These are phyloP conservation scores for Zygotorulaspora danielsina DNA, from an alignment of 805 yeast species.

Conservation along the genomic window DNA sequence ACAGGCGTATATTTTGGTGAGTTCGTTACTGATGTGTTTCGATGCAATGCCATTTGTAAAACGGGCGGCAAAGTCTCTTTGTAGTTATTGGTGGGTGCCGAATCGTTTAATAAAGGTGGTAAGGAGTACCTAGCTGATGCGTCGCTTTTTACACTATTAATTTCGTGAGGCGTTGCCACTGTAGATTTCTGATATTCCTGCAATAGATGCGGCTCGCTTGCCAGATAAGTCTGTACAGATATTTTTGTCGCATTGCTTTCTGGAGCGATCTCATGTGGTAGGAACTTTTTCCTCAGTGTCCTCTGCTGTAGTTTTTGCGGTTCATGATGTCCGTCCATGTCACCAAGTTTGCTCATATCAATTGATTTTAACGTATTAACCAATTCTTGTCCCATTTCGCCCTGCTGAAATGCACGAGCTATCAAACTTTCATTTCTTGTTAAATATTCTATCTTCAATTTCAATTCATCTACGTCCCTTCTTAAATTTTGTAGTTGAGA, in stretches of 20 bases:
- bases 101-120: slow-evolving; percentile 41
- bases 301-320: slow-evolving; percentile 12
- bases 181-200: slow-evolving; percentile 32
- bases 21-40: slow-evolving; percentile 24
- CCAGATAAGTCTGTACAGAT: slow-evolving; percentile 42
- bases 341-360: slow-evolving; percentile 11
- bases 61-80: slow-evolving; percentile 40
- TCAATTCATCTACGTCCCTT: slow-evolving; percentile 79
- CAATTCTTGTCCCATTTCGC: slow-evolving; percentile 23
- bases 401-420: slow-evolving; percentile 52
- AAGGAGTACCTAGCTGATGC: slow-evolving; percentile 5
- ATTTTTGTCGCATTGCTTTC: slow-evolving; percentile 15
- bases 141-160: slow-evolving; percentile 6
- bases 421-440: slow-evolving; percentile 63
- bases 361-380: slow-evolving; percentile 15
- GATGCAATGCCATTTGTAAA: slow-evolving; percentile 41
- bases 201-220: slow-evolving; percentile 43
- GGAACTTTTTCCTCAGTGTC: slow-evolving; percentile 6
- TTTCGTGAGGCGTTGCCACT: slow-evolving; percentile 12
- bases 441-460: slow-evolving; percentile 63
- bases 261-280: slow-evolving; percentile 3
- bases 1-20: slow-evolving; percentile 14
- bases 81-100: slow-evolving; percentile 40
- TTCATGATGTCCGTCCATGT: slow-evolving; percentile 5
- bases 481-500: slow-evolving; percentile 80